Evolutionary conservation across 768 basidiomycete genomes (phyloP).

Genomic region (Podaxis mareebaensis): DNA sequence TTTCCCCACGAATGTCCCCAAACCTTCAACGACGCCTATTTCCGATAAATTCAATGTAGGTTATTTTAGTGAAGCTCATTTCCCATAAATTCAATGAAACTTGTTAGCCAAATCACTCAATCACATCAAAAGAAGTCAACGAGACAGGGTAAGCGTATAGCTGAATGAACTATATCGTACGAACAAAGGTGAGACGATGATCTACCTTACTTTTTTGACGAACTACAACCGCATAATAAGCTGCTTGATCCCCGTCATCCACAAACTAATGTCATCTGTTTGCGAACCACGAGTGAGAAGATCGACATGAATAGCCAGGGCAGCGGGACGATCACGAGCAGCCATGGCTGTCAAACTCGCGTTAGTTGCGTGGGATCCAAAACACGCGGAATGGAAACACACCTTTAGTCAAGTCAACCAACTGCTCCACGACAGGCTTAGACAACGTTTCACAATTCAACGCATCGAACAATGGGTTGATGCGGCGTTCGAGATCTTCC

Average conservation of each 20-base stretch:
- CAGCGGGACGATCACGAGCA: conserved; percentile 71
- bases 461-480: conserved; percentile 88
- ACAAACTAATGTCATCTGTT: conserved; percentile 80
- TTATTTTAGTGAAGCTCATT: neutral
- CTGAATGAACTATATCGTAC: neutral
- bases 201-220: conserved; percentile 14
- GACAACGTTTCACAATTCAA: conserved; percentile 87
- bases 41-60: neutral
- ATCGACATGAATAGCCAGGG: conserved; percentile 83
- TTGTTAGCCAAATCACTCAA: neutral
- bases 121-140: neutral
- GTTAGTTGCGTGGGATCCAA: conserved; percentile 5
- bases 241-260: conserved; percentile 92
- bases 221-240: conserved; percentile 68
- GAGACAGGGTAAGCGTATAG: neutral
- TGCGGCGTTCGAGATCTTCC: conserved; percentile 84
- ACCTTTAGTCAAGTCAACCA: conserved; percentile 77
- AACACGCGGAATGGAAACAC: conserved; percentile 18
- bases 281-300: conserved; percentile 77
- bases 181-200: neutral
- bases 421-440: conserved; percentile 64
- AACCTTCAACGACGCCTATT: neutral
- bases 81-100: neutral
- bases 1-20: too few relatives aligned
- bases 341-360: conserved; percentile 64